phyloP scores from a whole-genome alignment of 371 early-diverging fungal genomes.

The Apophysomyces elegans region DNA sequence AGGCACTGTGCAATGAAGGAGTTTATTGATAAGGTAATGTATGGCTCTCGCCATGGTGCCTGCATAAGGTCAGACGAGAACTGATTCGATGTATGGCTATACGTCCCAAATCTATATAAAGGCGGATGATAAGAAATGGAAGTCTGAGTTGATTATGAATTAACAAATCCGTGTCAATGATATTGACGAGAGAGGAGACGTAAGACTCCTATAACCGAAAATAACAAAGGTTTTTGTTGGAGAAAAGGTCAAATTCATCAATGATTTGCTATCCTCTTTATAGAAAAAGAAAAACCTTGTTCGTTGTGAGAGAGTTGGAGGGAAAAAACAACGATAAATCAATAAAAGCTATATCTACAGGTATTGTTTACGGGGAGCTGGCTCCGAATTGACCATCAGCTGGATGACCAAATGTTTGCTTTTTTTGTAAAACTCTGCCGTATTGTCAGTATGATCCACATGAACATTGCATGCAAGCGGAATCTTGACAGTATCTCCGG shows the following conservation, averaged over 20 bases:
- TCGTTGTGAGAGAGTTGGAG: neutral
- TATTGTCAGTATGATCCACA: constrained; percentile 22
- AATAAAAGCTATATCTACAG: constrained; percentile 23
- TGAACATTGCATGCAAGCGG: constrained; percentile 24
- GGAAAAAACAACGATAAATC: no score
- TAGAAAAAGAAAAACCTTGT: constrained; percentile 9
- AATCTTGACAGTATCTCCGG: constrained; percentile 15
- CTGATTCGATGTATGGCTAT: constrained; percentile 22
- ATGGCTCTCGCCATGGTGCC: constrained; percentile 26
- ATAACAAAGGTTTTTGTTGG: constrained; percentile 14
- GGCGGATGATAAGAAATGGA: neutral
- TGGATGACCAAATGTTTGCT: constrained; percentile 32
- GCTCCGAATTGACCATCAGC: constrained; percentile 17
- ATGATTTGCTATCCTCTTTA: constrained; percentile 18
- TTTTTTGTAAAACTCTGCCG: constrained; percentile 33
- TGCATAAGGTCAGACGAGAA: constrained; percentile 9
- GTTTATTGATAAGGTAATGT: constrained; percentile 22
- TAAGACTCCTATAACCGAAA: constrained; percentile 17
- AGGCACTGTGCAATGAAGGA: neutral
- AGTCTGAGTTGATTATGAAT: constrained; percentile 19
- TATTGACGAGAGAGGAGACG: constrained; percentile 18
- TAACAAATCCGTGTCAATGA: constrained; percentile 13
- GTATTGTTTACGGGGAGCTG: constrained; percentile 24
- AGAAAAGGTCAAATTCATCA: constrained; percentile 19
- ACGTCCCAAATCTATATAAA: constrained; percentile 17